These are phyloP conservation scores for Trichosporon sp. DNA, from an alignment of 1,284 basidiomycete genomes.

Conservation along the genomic window DNA sequence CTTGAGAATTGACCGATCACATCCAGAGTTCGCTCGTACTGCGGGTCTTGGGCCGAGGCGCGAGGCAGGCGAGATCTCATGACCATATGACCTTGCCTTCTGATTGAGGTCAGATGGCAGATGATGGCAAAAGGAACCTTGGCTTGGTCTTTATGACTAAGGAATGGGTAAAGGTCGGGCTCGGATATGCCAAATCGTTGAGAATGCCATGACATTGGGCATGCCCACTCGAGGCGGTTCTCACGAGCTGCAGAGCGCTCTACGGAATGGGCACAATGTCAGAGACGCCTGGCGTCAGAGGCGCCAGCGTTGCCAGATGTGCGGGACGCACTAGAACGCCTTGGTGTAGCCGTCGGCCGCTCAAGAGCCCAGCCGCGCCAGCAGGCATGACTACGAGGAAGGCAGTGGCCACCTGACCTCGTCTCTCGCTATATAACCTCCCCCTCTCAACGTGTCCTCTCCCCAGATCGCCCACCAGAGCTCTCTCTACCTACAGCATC, in stretches of 20 bases:
- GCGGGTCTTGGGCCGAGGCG: too few relatives aligned
- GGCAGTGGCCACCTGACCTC: neutral
- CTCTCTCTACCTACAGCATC: neutral
- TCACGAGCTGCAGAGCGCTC: too few relatives aligned
- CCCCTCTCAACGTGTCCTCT: neutral
- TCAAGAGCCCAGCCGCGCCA: too few relatives aligned
- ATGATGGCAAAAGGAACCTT: too few relatives aligned
- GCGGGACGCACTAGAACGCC: too few relatives aligned
- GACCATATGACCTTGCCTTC: too few relatives aligned
- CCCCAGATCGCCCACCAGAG: neutral
- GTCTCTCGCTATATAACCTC: neutral
- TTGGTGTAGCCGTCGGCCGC: too few relatives aligned
- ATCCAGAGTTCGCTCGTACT: neutral
- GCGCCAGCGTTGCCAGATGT: neutral
- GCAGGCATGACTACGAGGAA: too few relatives aligned
- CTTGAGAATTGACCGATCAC: neutral
- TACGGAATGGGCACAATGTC: too few relatives aligned
- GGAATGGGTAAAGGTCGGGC: neutral
- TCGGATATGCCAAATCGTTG: too few relatives aligned
- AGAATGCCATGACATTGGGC: neutral
- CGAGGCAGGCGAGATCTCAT: neutral
- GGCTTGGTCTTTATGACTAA: neutral
- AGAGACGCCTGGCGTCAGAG: too few relatives aligned
- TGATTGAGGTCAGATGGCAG: neutral
- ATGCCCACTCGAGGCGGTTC: neutral